Conservation (phyloP, 192 early-diverging fungal species). For the Coemansia sp. region DNA sequence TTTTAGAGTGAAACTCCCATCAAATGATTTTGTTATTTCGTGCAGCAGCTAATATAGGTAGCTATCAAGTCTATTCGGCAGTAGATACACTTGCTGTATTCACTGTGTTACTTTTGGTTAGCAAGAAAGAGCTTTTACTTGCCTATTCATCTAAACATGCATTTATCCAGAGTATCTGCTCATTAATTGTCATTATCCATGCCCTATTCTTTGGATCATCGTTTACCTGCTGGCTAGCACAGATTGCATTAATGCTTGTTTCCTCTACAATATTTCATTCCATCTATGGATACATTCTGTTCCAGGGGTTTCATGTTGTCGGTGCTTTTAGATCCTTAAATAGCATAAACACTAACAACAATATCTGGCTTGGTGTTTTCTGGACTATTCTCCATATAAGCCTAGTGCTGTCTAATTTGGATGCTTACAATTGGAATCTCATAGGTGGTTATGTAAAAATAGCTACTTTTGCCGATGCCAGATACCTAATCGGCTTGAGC, state of each 20-base stretch:
- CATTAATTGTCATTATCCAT: slow-evolving; percentile 7
- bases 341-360: not conserved
- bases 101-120: too few relatives aligned
- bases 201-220: not conserved
- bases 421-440: not conserved
- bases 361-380: not conserved
- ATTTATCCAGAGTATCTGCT: not conserved
- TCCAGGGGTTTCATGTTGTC: not conserved
- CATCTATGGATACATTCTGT: not conserved
- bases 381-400: not conserved
- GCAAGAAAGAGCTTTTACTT: not conserved
- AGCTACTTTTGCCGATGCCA: not conserved
- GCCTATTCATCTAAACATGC: not conserved
- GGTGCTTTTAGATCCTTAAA: not conserved
- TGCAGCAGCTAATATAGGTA: too few relatives aligned
- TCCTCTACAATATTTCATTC: not conserved
- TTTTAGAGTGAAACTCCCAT: too few relatives aligned
- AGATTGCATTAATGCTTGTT: not conserved
- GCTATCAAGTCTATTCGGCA: too few relatives aligned
- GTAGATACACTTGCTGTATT: too few relatives aligned
- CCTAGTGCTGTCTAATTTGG: not conserved
- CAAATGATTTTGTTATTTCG: too few relatives aligned
- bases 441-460: not conserved
- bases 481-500: not conserved
- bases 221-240: not conserved